Percentiles rank a stretch among this genome's conserved stretches.
Evolutionary conservation across 257 asterid species (phyloP).

Genomic region (Ilex aquifolium): DNA sequence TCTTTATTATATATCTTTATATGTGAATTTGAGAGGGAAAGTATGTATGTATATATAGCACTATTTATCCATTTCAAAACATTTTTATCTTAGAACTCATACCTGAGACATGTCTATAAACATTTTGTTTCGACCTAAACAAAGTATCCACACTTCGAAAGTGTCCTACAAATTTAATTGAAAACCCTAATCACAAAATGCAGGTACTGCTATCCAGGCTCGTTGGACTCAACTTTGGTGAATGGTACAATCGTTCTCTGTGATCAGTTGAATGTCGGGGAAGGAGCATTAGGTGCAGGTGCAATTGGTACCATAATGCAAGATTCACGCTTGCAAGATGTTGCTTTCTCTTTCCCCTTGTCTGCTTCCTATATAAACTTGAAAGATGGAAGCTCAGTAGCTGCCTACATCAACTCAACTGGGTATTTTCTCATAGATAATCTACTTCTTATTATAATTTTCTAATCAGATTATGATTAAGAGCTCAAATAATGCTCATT

Average conservation of each 20-base stretch:
- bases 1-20: too few relatives aligned
- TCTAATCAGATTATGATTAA: too few relatives aligned
- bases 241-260: slow-evolving; percentile 47
- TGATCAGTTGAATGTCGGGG: slow-evolving; percentile 23
- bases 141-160: too few relatives aligned
- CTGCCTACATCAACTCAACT: slow-evolving; percentile 35
- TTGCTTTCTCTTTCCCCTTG: slow-evolving; percentile 43
- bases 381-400: slow-evolving; percentile 26
- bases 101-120: too few relatives aligned
- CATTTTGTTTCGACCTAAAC: too few relatives aligned
- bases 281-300: slow-evolving; percentile 21
- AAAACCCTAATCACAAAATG: neutral
- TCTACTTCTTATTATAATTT: neutral
- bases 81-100: too few relatives aligned
- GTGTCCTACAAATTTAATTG: neutral
- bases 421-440: slow-evolving; percentile 14
- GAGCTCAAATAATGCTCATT: too few relatives aligned
- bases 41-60: too few relatives aligned
- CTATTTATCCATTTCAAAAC: too few relatives aligned
- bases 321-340: slow-evolving; percentile 27
- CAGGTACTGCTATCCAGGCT: slow-evolving; percentile 33
- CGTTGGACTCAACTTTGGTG: slow-evolving; percentile 36
- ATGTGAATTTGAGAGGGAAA: neutral
- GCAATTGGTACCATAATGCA: slow-evolving; percentile 46
- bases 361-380: slow-evolving; percentile 35